Conservation (phyloP, 2,329 filamentous ascomycete genomes). For the Botrytis tulipae region DNA sequence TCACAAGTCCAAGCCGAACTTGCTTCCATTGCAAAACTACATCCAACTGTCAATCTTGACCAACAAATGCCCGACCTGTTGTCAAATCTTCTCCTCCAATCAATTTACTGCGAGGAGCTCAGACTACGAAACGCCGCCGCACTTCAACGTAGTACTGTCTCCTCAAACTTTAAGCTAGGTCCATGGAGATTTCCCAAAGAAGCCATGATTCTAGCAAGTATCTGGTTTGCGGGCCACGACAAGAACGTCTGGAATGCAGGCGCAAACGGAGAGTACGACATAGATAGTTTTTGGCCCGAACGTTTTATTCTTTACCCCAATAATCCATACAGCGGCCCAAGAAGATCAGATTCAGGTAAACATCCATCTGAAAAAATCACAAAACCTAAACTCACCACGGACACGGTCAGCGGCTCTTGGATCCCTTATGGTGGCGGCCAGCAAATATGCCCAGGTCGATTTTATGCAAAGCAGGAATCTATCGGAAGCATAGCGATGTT, state of each 20-base stretch:
- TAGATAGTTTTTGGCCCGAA: slow-evolving; percentile 41
- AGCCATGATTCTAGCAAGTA: slow-evolving; percentile 32
- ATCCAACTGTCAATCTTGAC: background rate
- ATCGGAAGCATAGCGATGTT: slow-evolving; percentile 38
- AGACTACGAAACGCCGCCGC: slow-evolving; percentile 33
- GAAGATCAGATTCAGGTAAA: slow-evolving; percentile 9
- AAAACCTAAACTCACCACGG: slow-evolving; percentile 32
- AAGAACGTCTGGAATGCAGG: slow-evolving; percentile 37
- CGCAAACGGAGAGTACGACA: slow-evolving; percentile 31
- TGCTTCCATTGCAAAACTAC: slow-evolving; percentile 20
- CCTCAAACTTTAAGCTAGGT: slow-evolving; percentile 34
- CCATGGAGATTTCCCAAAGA: slow-evolving; percentile 36
- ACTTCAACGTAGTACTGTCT: slow-evolving; percentile 25
- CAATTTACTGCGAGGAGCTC: slow-evolving; percentile 41
- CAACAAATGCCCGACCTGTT: slow-evolving; percentile 27
- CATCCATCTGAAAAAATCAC: background rate
- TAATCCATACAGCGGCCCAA: slow-evolving; percentile 35
- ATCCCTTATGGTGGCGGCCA: slow-evolving; percentile 41
- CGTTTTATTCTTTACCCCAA: slow-evolving; percentile 40
- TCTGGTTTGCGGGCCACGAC: slow-evolving; percentile 30
- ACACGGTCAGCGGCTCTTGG: slow-evolving; percentile 38
- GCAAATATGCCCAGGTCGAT: slow-evolving; percentile 40
- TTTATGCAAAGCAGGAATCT: slow-evolving; percentile 41
- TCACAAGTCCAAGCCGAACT: slow-evolving; percentile 28
- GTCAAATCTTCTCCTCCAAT: slow-evolving; percentile 37